A percentile compares a stretch with the other conserved stretches of the same genome.
phyloP scores from a whole-genome alignment of 1,284 basidiomycete genomes.

The Cerrena zonata region DNA sequence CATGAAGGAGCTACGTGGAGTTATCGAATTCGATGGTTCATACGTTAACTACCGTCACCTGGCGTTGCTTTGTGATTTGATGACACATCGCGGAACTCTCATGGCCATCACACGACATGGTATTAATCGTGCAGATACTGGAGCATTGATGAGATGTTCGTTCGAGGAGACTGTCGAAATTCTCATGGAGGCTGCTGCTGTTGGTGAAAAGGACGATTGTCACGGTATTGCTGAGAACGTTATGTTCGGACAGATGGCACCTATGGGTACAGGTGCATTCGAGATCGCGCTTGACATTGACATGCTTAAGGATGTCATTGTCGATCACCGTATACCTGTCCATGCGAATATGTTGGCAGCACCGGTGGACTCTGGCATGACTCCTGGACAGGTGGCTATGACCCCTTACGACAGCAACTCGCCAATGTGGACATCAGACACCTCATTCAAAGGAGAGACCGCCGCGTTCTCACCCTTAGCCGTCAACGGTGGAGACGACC shows the following conservation, averaged over 20 bases:
- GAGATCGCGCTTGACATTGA: constrained; percentile 95
- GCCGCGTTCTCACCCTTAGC: constrained; percentile 94
- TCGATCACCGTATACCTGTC: constrained; percentile 90
- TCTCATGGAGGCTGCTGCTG: constrained; percentile 95
- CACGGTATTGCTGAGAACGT: constrained; percentile 98
- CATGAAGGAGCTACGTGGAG: constrained; percentile 85
- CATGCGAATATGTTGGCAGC: constrained; percentile 73
- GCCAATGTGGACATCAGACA: constrained; percentile 68
- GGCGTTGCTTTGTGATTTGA: constrained; percentile 91
- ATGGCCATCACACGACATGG: constrained; percentile 99
- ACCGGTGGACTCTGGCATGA: constrained; percentile 83
- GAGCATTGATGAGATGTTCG: constrained; percentile 95
- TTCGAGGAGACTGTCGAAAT: constrained; percentile 99
- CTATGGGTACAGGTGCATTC: constrained; percentile 93
- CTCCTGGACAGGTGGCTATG: constrained; percentile 85
- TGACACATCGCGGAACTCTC: constrained; percentile 92
- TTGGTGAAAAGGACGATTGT: constrained; percentile 97
- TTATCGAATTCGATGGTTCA: constrained; percentile 98
- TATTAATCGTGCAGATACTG: constrained; percentile 96
- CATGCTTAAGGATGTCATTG: constrained; percentile 98
- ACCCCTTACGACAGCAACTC: constrained; percentile 93
- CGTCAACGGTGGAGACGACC: constrained; percentile 79
- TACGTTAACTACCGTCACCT: constrained; percentile 99
- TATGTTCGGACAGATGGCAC: constrained; percentile 97
- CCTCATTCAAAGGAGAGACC: constrained; percentile 72